phyloP scores from a whole-genome alignment of 176 grass and related monocot species.

The Avena atlantica region DNA sequence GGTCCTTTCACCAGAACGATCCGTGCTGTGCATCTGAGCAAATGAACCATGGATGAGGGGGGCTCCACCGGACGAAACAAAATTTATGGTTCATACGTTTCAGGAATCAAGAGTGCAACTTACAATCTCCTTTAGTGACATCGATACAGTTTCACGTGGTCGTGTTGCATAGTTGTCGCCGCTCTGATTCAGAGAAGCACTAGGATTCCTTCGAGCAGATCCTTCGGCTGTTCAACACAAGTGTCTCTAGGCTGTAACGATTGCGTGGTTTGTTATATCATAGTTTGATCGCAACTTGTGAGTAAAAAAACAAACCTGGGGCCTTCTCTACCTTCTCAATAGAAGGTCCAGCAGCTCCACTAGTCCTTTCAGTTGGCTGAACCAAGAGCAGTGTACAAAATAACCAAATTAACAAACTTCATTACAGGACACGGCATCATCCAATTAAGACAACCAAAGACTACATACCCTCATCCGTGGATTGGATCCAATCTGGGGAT shows the following conservation, averaged over 20 bases:
- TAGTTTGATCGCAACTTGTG: constrained; percentile 10
- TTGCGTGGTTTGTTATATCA: not conserved
- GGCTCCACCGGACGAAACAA: not conserved
- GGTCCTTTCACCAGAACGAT: constrained; percentile 49
- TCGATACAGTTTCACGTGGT: constrained; percentile 46
- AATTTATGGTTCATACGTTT: not conserved
- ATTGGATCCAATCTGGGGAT: constrained; percentile 71
- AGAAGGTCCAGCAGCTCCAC: constrained; percentile 57
- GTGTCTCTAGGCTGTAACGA: not conserved
- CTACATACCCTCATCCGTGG: constrained; percentile 54
- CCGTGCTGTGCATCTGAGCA: constrained; percentile 67
- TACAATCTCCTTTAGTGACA: constrained; percentile 66
- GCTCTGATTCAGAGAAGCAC: constrained; percentile 57
- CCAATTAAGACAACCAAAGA: constrained; percentile 5
- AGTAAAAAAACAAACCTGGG: constrained; percentile 49
- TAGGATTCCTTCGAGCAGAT: constrained; percentile 59
- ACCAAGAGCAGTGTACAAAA: constrained; percentile 3
- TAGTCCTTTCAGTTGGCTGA: constrained; percentile 60
- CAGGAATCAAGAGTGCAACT: constrained; percentile 21
- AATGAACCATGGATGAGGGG: not conserved
- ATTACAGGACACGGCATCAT: not conserved
- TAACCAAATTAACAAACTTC: constrained; percentile 29
- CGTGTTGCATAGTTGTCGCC: constrained; percentile 57
- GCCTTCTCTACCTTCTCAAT: constrained; percentile 60
- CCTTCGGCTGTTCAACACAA: constrained; percentile 57